These are phyloP conservation scores for Psidium friedrichsthalianum DNA, from an alignment of 345 rosid genomes.

Conservation along the genomic window DNA sequence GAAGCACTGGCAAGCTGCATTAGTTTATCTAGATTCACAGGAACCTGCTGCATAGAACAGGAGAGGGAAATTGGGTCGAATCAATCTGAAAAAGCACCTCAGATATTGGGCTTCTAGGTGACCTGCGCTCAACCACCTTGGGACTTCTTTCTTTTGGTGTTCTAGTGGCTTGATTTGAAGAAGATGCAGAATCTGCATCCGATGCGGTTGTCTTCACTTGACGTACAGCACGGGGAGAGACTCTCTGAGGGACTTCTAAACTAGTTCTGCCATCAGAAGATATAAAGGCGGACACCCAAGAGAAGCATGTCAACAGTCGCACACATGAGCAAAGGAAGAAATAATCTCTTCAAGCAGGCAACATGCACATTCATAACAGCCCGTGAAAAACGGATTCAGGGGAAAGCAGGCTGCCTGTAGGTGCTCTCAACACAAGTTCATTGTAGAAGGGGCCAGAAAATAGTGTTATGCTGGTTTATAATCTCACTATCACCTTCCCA, in stretches of 20 bases:
- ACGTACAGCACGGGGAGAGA: slow-evolving; percentile 69
- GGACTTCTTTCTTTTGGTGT: slow-evolving; percentile 76
- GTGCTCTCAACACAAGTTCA: background rate
- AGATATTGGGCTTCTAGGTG: slow-evolving; percentile 64
- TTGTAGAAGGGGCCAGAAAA: background rate
- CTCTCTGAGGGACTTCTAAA: slow-evolving; percentile 59
- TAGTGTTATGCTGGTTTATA: background rate
- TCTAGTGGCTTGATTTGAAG: slow-evolving; percentile 38
- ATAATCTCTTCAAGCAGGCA: background rate
- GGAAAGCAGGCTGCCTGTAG: background rate
- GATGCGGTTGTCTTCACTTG: slow-evolving; percentile 45
- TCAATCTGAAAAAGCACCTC: slow-evolving; percentile 41
- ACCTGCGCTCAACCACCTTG: slow-evolving; percentile 56
- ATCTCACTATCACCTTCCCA: background rate
- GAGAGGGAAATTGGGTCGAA: background rate
- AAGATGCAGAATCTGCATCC: slow-evolving; percentile 46
- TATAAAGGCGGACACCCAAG: background rate
- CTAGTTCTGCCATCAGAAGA: slow-evolving; percentile 34
- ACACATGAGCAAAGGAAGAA: background rate
- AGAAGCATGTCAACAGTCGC: background rate
- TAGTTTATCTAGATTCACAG: background rate
- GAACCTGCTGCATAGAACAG: background rate
- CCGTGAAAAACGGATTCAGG: background rate
- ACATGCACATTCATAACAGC: background rate
- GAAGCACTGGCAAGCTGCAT: background rate